Evolutionary conservation across 169 alveolate species (phyloP).

Genomic region (Plasmodium chabaudi): DNA sequence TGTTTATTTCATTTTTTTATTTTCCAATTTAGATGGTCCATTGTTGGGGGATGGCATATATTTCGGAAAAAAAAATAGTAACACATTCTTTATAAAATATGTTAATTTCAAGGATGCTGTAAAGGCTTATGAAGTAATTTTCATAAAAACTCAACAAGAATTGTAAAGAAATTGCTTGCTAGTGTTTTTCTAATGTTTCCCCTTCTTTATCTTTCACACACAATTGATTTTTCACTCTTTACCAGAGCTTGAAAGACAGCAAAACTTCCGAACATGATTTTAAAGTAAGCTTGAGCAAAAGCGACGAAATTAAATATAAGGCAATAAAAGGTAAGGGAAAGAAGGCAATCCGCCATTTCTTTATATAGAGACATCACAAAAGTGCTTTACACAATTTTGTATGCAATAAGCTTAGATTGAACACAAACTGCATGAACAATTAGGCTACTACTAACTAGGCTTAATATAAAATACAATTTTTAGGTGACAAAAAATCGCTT

Average conservation of each 20-base stretch:
- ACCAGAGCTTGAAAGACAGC: slow-evolving; percentile 38
- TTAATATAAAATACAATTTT: not conserved
- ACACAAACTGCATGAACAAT: too few relatives aligned
- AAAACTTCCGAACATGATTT: slow-evolving; percentile 20
- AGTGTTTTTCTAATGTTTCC: not conserved
- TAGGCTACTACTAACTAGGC: too few relatives aligned
- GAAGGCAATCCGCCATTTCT: not conserved
- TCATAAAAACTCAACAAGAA: not conserved
- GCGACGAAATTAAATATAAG: slow-evolving; percentile 51
- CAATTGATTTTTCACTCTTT: not conserved
- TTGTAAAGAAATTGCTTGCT: not conserved
- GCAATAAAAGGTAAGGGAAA: slow-evolving; percentile 52
- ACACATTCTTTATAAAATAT: slow-evolving; percentile 31
- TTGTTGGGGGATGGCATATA: slow-evolving; percentile 56
- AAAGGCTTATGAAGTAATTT: slow-evolving; percentile 61
- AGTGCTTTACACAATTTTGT: too few relatives aligned
- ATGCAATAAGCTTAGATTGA: too few relatives aligned
- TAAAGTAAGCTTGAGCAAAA: slow-evolving; percentile 38
- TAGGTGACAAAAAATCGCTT: slow-evolving; percentile 45
- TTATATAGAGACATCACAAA: too few relatives aligned
- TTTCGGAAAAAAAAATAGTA: slow-evolving; percentile 62
- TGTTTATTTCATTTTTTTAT: not conserved
- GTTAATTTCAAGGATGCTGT: slow-evolving; percentile 63
- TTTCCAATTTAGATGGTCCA: slow-evolving; percentile 56
- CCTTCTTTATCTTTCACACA: not conserved